A percentile compares a stretch with the other conserved stretches of the same genome.
phyloP scores from a whole-genome alignment of 139 green algal species.

The Chlamydomonas sphaeroides region DNA sequence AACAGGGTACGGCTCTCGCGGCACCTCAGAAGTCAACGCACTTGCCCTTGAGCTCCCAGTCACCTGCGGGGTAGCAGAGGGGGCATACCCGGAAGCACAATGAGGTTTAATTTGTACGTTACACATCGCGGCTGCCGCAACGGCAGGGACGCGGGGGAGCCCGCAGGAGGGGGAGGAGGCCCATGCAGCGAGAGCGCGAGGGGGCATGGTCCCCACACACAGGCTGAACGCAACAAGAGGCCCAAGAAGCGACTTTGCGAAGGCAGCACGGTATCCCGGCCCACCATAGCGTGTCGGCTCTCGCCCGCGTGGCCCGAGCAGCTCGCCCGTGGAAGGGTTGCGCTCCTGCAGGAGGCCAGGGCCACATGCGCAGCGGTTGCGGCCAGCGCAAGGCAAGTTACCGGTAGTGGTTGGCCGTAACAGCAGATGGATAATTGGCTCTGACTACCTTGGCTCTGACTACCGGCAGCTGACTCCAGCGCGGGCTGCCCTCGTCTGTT shows the following conservation, averaged over 20 bases:
- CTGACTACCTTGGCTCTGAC: background rate
- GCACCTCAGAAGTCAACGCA: conserved; percentile 22
- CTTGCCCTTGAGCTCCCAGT: conserved; percentile 39
- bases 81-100: background rate
- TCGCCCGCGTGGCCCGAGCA: conserved; percentile 6
- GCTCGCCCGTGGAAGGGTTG: conserved; percentile 14
- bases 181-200: background rate
- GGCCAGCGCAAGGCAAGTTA: too few relatives aligned
- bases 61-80: background rate
- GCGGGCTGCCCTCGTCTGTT: background rate
- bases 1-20: background rate
- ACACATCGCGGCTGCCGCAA: background rate
- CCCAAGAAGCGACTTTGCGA: background rate
- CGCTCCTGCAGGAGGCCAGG: background rate
- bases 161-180: too few relatives aligned
- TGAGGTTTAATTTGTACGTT: background rate
- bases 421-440: background rate
- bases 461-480: background rate
- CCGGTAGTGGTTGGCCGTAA: too few relatives aligned
- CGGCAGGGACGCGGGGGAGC: background rate
- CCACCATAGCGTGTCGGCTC: conserved; percentile 29
- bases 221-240: background rate
- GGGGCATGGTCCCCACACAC: too few relatives aligned
- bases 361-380: too few relatives aligned
- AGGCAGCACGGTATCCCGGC: background rate